Evolutionary conservation across 169 alveolate genomes (phyloP).

Genomic region (Eimeria tenella): DNA sequence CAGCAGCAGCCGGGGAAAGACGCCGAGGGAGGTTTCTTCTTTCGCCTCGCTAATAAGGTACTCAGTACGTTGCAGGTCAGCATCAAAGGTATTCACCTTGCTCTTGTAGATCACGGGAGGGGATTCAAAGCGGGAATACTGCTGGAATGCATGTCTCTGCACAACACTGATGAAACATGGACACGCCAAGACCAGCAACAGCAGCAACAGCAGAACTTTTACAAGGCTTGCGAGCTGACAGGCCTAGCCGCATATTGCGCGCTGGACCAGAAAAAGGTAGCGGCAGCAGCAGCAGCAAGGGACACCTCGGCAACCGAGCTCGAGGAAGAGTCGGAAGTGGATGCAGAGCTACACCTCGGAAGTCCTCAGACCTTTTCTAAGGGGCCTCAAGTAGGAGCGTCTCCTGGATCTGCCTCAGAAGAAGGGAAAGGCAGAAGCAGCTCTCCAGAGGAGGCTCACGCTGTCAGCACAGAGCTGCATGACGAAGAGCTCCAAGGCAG

Average conservation of each 20-base stretch:
- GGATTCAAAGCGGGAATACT: conserved; percentile 84
- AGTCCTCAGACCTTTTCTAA: neutral
- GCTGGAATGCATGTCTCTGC: conserved; percentile 53
- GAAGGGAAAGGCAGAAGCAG: neutral
- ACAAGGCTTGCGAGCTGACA: conserved; percentile 73
- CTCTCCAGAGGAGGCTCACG: neutral
- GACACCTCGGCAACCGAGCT: conserved; percentile 1
- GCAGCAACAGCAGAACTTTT: conserved; percentile 31
- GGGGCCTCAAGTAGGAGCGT: conserved; percentile 1
- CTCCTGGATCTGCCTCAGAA: neutral
- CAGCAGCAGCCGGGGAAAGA: conserved; percentile 83
- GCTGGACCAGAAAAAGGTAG: conserved; percentile 20
- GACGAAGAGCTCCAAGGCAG: conserved; percentile 48
- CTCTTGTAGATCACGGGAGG: conserved; percentile 84
- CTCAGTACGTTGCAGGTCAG: conserved; percentile 89
- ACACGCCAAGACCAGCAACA: conserved; percentile 1
- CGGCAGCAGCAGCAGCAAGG: conserved; percentile 49
- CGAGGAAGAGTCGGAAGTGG: conserved; percentile 47
- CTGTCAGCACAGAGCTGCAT: conserved; percentile 48
- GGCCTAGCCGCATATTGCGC: conserved; percentile 76
- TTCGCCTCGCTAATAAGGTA: conserved; percentile 87
- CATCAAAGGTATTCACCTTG: conserved; percentile 88
- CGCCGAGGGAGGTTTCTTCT: conserved; percentile 83
- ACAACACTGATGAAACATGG: conserved; percentile 74
- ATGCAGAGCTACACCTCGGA: conserved; percentile 12